Base-by-base conservation (phyloP, 495 filamentous ascomycete species). In the Annulohypoxylon maeteangense region DNA sequence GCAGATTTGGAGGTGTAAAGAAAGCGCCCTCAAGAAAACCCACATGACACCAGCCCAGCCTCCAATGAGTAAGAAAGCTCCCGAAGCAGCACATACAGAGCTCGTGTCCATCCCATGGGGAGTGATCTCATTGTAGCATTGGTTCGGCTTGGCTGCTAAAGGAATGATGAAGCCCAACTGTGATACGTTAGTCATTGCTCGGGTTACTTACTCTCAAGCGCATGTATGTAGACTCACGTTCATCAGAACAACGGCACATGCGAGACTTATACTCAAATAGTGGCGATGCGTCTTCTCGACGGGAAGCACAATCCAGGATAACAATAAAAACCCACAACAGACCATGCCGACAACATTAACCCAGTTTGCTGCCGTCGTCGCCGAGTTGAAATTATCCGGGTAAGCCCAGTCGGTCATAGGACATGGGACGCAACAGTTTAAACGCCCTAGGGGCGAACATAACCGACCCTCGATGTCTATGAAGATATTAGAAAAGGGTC, bases 1-100 rank as follows among this genome's bases (percentile, higher is more conserved):
- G 83, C 93, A 97, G 48, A 99, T 97, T 80, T 98, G 96, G 11
- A 99, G 87, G 78, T 99, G 95, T 61, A 99, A 90, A 16, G 94
- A 97, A 44, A 98, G 77, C 3, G 95, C 91, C 55, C 95, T 89
- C 48, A 98, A 84, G 79, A 98, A 97, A 78, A 92, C 90, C 94
- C 94, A 99, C 72, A 95, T 85, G 3, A 92, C 89, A 23, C 89
- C 90, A 48, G 88, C 84, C 87, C 93, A 93, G 60, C 94, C 96
- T 50, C 95, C 96, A 23, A 91, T 86, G 54, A 97, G 82, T 12
- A 98, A 81, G 67, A 97, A 89, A 10, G 93, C 87, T 11, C 95
- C 95, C 2, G 94, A 97, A 62, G 95, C 90, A 11, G 93, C 95
- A 71, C 96, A 99, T 4, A 91, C 89, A 1, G 89, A 76, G 74